phyloP scores from a whole-genome alignment of 2,329 filamentous ascomycete species.

The Colletotrichum graminicola region DNA sequence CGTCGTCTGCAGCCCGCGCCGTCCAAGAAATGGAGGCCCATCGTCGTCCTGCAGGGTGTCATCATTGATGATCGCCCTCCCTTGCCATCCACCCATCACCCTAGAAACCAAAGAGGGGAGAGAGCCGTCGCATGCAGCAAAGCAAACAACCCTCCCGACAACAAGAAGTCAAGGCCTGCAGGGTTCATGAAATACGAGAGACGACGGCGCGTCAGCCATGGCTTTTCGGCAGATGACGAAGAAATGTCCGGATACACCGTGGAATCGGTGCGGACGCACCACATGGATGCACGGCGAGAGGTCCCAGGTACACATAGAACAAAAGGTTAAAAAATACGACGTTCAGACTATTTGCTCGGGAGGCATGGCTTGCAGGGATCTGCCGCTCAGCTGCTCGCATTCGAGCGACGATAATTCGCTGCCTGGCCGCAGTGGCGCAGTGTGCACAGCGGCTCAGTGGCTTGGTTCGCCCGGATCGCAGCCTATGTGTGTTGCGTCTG shows the following conservation, averaged over 20 bases:
- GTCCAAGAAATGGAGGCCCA: constrained; percentile 37
- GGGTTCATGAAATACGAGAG: constrained; percentile 4
- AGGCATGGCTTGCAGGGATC: constrained; percentile 41
- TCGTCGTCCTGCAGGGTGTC: constrained; percentile 36
- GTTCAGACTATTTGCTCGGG: constrained; percentile 35
- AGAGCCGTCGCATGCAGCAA: constrained; percentile 28
- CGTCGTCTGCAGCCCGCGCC: constrained; percentile 13
- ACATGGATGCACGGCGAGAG: not conserved
- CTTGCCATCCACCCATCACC: constrained; percentile 37
- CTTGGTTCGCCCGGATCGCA: constrained; percentile 40
- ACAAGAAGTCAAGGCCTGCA: constrained; percentile 19
- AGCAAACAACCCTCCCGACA: constrained; percentile 18
- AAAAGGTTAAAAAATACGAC: constrained; percentile 15
- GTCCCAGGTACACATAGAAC: constrained; percentile 1
- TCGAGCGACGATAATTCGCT: constrained; percentile 32
- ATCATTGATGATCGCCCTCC: constrained; percentile 36
- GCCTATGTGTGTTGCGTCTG: constrained; percentile 8
- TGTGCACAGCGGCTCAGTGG: constrained; percentile 27
- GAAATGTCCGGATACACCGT: not conserved
- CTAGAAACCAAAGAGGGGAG: constrained; percentile 34
- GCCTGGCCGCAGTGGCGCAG: constrained; percentile 39
- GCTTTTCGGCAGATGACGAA: constrained; percentile 11
- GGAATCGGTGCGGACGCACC: not conserved
- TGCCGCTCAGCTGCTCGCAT: constrained; percentile 34
- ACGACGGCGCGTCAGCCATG: constrained; percentile 15